A percentile compares a stretch with the other conserved stretches of the same genome.
phyloP scores from a whole-genome alignment of 768 basidiomycete species.

The Cyclocybe cylindracea region DNA sequence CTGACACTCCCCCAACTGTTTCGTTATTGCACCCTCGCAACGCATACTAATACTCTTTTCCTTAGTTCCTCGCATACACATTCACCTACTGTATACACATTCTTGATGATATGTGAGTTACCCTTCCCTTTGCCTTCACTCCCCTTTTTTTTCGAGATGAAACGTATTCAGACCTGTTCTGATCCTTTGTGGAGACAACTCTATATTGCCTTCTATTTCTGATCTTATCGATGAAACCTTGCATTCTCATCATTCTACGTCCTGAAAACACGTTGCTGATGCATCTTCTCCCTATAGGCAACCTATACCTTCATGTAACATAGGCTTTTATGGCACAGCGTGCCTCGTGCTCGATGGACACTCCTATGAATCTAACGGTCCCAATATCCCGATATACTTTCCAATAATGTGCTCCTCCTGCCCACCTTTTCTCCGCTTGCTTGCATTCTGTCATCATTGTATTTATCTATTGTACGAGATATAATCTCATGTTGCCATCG shows the following conservation, averaged over 20 bases:
- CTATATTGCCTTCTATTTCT: conserved; percentile 55
- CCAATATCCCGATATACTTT: background rate
- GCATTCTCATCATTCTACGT: background rate
- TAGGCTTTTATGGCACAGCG: background rate
- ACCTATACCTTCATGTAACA: background rate
- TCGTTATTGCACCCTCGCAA: conserved; percentile 1
- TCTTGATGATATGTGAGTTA: conserved; percentile 36
- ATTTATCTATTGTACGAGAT: too few species aligned
- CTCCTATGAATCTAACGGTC: background rate
- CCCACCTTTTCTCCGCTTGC: background rate
- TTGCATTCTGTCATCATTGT: background rate
- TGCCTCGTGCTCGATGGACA: background rate
- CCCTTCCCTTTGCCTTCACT: conserved; percentile 8
- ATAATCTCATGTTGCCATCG: too few species aligned
- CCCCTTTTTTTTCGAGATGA: conserved; percentile 41
- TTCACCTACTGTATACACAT: conserved; percentile 5
- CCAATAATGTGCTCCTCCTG: background rate
- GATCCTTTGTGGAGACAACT: conserved; percentile 55
- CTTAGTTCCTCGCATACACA: conserved; percentile 9
- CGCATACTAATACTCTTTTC: conserved; percentile 14
- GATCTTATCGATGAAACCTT: conserved; percentile 19
- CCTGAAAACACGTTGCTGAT: background rate
- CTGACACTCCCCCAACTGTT: conserved; percentile 26
- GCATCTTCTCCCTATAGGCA: background rate
- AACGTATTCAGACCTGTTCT: conserved; percentile 69